Evolutionary conservation across 371 early-diverging fungal species (phyloP), one percentile per base, ranked within the genome.

Genomic region (Chytridiales sp.): DNA sequence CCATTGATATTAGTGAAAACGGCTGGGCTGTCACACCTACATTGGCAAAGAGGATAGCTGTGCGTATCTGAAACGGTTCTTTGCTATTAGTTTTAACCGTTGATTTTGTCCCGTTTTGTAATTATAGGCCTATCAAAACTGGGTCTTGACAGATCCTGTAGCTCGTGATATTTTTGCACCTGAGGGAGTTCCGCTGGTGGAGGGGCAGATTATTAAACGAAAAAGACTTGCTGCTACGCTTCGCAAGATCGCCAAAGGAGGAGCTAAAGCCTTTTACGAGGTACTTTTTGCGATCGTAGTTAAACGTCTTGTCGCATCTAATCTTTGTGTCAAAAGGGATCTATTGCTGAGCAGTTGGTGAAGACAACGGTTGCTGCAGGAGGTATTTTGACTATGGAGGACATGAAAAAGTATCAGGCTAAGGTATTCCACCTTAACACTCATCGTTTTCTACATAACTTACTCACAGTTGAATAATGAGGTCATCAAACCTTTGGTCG

Each of bases 241-340:
- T 32, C 82, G 88, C 64, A 70, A 52, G 4, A 78, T 99, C 41
- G 87, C 93, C 0, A 65, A 73, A n/a, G 67, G 94, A 44, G 99
- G 99, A 0, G 75, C 91, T 0, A 70, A 83, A 60, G 85, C 77
- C 8, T 99, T 99, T 73, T 99, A 99, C 70, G 75, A 67, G 50
- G 84, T 82, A 70, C 41, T 27, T 27, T 42, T 34, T 26, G 22
- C 2, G 39, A n/a, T n/a, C n/a, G n/a, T n/a, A n/a, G n/a, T n/a
- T n/a, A n/a, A n/a, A n/a, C n/a, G n/a, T n/a, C 11, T n/a, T 9
- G 21, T 54, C 21, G 46, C 9, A 27, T 34, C 17, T 1, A 21
- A 4, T 21, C n/a, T 1, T 27, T 42, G 31, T 21, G 29, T n/a
- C 32, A 19, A 26, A 53, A 78, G 50, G 97, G 98, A 29, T 58